phyloP scores from a whole-genome alignment of 1,284 basidiomycete genomes.

The Mycosarcoma mackinlayi region DNA sequence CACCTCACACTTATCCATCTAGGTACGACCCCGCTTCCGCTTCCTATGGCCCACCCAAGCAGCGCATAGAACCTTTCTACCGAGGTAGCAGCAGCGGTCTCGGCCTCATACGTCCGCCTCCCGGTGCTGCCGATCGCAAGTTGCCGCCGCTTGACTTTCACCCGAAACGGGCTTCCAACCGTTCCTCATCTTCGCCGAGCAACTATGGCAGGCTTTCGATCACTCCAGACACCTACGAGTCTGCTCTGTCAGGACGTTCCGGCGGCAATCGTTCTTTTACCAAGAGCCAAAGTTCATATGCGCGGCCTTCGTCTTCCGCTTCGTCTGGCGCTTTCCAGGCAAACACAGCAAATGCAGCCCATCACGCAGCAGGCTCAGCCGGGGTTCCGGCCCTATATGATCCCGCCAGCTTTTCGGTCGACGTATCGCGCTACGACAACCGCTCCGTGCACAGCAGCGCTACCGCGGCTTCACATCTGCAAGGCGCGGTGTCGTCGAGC shows the following conservation, averaged over 20 bases:
- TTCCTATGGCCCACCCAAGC: constrained; percentile 10
- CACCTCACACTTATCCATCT: constrained; percentile 28
- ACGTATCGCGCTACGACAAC: constrained; percentile 10
- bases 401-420: background rate
- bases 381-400: background rate
- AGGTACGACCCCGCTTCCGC: constrained; percentile 27
- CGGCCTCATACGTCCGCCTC: constrained; percentile 34
- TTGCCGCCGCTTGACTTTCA: constrained; percentile 34
- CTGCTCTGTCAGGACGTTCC: constrained; percentile 11
- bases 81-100: constrained; percentile 44
- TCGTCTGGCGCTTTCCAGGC: background rate
- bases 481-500: background rate
- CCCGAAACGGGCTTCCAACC: constrained; percentile 12
- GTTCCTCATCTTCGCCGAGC: constrained; percentile 27
- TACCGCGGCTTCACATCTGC: background rate
- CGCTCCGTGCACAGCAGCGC: constrained; percentile 2
- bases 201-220: constrained; percentile 28
- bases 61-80: constrained; percentile 34
- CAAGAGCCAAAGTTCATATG: constrained; percentile 8
- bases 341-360: background rate
- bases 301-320: constrained; percentile 5
- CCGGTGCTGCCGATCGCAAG: constrained; percentile 19
- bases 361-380: background rate
- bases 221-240: constrained; percentile 24
- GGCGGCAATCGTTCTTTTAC: constrained; percentile 2